Percentiles rank a stretch among this genome's conserved stretches.
phyloP scores from a whole-genome alignment of 192 early-diverging fungal species.

The Podochytrium sp. region DNA sequence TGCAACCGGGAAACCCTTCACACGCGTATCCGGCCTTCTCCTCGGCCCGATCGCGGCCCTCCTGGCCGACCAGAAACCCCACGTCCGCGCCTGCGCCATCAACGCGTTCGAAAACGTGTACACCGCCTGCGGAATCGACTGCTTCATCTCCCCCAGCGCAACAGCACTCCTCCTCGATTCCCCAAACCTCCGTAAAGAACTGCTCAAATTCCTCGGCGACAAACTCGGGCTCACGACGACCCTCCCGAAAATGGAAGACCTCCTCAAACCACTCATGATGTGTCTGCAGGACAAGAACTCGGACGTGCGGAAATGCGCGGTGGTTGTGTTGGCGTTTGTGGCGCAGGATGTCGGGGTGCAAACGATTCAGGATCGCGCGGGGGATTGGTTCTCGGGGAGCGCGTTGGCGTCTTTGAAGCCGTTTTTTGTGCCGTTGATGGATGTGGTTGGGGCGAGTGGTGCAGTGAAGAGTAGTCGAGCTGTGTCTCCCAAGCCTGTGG shows the following conservation, averaged over 20 bases:
- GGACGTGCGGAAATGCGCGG: slow-evolving; percentile 88
- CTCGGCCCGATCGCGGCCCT: slow-evolving; percentile 71
- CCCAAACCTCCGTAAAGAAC: slow-evolving; percentile 84
- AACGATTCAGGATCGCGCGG: slow-evolving; percentile 66
- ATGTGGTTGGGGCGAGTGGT: not conserved
- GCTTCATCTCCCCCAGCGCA: slow-evolving; percentile 65
- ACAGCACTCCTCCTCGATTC: slow-evolving; percentile 77
- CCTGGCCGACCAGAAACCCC: slow-evolving; percentile 89
- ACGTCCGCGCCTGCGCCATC: slow-evolving; percentile 78
- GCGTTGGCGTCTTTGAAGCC: slow-evolving; percentile 75
- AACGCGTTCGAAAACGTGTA: slow-evolving; percentile 73
- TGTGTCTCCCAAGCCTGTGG: slow-evolving; percentile 4
- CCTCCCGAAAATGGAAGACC: slow-evolving; percentile 60
- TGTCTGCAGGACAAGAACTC: slow-evolving; percentile 88
- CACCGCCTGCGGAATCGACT: slow-evolving; percentile 72
- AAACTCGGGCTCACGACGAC: slow-evolving; percentile 51
- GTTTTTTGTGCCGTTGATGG: slow-evolving; percentile 21
- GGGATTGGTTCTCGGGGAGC: slow-evolving; percentile 78
- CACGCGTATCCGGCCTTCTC: slow-evolving; percentile 72
- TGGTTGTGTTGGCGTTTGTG: slow-evolving; percentile 68
- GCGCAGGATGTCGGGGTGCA: slow-evolving; percentile 75
- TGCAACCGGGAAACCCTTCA: slow-evolving; percentile 87
- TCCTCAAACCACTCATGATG: slow-evolving; percentile 73
- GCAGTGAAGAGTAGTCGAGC: not conserved
- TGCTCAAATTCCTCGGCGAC: slow-evolving; percentile 80